phyloP scores from a whole-genome alignment of 495 filamentous ascomycete genomes.

The Venustampulla echinocandica region DNA sequence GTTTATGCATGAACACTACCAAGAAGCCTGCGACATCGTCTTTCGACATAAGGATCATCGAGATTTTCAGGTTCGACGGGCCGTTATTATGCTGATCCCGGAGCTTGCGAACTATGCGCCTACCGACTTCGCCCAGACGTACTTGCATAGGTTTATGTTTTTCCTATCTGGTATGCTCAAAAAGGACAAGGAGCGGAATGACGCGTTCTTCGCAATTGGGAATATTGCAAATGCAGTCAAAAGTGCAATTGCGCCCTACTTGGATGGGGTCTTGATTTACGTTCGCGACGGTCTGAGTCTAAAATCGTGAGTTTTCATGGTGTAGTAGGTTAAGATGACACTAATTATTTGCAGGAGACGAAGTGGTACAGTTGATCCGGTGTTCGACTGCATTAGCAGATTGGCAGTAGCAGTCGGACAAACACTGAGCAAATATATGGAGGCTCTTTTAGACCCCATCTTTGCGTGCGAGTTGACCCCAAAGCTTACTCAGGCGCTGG shows the following conservation, averaged over 20 bases:
- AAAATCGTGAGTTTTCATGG: slow-evolving; percentile 40
- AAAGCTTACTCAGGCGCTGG: slow-evolving; percentile 85
- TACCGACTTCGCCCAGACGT: slow-evolving; percentile 67
- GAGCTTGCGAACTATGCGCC: slow-evolving; percentile 90
- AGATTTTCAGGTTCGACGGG: slow-evolving; percentile 75
- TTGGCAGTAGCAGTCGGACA: slow-evolving; percentile 91
- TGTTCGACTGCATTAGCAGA: slow-evolving; percentile 97
- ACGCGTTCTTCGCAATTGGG: slow-evolving; percentile 90
- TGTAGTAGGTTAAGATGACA: not conserved
- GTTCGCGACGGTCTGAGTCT: slow-evolving; percentile 82
- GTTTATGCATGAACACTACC: slow-evolving; percentile 92
- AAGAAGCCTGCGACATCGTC: slow-evolving; percentile 83
- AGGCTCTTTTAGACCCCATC: slow-evolving; percentile 87
- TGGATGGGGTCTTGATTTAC: slow-evolving; percentile 86
- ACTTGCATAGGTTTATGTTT: slow-evolving; percentile 94
- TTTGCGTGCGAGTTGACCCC: slow-evolving; percentile 92
- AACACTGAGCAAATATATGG: slow-evolving; percentile 96
- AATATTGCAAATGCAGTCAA: slow-evolving; percentile 94
- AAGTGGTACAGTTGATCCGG: slow-evolving; percentile 74
- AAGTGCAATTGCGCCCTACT: slow-evolving; percentile 85
- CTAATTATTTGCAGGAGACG: slow-evolving; percentile 38
- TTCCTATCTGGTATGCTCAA: slow-evolving; percentile 93
- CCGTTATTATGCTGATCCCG: slow-evolving; percentile 83
- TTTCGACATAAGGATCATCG: slow-evolving; percentile 84
- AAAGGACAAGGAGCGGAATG: slow-evolving; percentile 84